These are phyloP conservation scores for Colletotrichum graminicola DNA, from an alignment of 2,329 filamentous ascomycete species.

Conservation along the genomic window DNA sequence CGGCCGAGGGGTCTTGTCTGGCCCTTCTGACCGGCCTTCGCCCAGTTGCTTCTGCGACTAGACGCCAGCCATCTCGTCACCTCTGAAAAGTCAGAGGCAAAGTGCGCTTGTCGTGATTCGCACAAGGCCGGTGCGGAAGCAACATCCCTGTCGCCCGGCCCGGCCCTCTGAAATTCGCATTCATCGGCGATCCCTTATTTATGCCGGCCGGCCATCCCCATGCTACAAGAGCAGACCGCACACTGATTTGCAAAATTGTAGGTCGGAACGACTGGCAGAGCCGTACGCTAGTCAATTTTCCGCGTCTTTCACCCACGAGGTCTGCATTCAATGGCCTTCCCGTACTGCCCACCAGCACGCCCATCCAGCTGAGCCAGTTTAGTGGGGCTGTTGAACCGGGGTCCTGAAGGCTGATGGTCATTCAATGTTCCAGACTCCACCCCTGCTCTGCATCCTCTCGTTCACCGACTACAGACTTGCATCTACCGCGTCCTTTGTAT, in stretches of 20 bases:
- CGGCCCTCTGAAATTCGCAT: background rate
- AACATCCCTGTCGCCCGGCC: conserved; percentile 12
- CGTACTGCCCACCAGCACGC: background rate
- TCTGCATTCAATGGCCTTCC: background rate
- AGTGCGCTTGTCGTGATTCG: conserved; percentile 7
- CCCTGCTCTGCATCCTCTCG: background rate
- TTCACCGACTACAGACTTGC: background rate
- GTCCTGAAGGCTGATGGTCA: background rate
- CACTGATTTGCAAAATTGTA: background rate
- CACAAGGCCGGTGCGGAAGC: conserved; percentile 1
- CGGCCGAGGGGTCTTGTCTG: background rate
- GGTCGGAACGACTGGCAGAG: background rate
- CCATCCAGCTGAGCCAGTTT: background rate
- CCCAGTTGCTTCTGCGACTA: background rate
- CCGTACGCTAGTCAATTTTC: background rate
- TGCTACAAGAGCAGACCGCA: too few species aligned
- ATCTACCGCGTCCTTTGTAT: background rate
- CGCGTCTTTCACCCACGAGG: background rate
- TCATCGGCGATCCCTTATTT: background rate
- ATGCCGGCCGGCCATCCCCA: too few species aligned
- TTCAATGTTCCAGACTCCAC: conserved; percentile 2
- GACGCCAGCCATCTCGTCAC: background rate
- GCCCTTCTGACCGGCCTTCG: background rate
- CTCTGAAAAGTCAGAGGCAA: background rate
- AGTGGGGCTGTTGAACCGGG: background rate